Conservation (phyloP, 495 filamentous ascomycete genomes). For the Evernia prunastri region DNA sequence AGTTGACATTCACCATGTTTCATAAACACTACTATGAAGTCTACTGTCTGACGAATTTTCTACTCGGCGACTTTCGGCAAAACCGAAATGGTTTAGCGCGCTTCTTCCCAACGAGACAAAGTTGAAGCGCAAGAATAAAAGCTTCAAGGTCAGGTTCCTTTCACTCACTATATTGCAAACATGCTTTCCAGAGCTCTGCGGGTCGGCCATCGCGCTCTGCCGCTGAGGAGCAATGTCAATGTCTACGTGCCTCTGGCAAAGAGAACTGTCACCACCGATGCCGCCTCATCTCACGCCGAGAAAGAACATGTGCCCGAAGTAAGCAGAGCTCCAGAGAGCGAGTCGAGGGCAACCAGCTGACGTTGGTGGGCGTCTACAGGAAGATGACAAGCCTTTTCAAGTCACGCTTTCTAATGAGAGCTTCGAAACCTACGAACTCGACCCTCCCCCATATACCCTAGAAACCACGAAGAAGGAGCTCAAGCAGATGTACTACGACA, state of each 20-base stretch:
- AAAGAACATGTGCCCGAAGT: conserved; percentile 61
- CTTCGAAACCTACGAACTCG: conserved; percentile 99
- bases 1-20: neutral
- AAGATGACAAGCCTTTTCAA: conserved; percentile 90
- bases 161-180: neutral
- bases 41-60: no score
- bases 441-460: conserved; percentile 86
- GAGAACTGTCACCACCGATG: conserved; percentile 86
- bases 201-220: conserved; percentile 17
- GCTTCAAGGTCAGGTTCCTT: neutral
- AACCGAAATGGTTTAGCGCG: conserved; percentile 4
- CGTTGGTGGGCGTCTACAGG: conserved; percentile 41
- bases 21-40: neutral
- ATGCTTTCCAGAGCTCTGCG: conserved; percentile 26
- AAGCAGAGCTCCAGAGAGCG: conserved; percentile 13
- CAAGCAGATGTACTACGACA: conserved; percentile 98
- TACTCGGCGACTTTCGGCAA: neutral
- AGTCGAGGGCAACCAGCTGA: neutral
- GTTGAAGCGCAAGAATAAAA: conserved; percentile 1
- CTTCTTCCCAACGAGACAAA: conserved; percentile 2
- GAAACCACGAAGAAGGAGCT: conserved; percentile 93
- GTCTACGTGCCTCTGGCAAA: conserved; percentile 15
- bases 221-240: conserved; percentile 15
- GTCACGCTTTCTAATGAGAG: conserved; percentile 91
- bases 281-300: conserved; percentile 82